phyloP scores from a whole-genome alignment of 306 rosid genomes.

The Pueraria montana region DNA sequence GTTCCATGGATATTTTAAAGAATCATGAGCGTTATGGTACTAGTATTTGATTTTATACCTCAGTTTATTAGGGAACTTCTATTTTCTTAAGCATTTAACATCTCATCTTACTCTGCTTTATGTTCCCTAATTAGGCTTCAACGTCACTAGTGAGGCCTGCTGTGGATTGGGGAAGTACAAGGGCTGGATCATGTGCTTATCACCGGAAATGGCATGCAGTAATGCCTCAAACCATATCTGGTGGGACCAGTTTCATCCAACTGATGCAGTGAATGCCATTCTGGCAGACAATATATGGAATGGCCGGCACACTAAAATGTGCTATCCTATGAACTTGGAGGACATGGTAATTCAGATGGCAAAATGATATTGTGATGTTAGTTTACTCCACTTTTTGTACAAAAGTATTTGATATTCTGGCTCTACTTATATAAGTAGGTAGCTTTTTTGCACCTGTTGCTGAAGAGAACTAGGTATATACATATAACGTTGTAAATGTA shows the following conservation, averaged over 20 bases:
- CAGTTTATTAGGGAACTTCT: neutral
- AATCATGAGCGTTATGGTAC: slow-evolving; percentile 76
- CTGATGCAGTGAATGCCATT: slow-evolving; percentile 85
- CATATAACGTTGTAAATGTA: neutral
- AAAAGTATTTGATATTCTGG: neutral
- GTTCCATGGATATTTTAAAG: slow-evolving; percentile 83
- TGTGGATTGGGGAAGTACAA: slow-evolving; percentile 88
- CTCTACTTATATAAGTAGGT: slow-evolving; percentile 7
- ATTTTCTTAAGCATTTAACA: slow-evolving; percentile 6
- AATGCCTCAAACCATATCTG: slow-evolving; percentile 84
- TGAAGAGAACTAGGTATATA: slow-evolving; percentile 34
- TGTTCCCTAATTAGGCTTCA: slow-evolving; percentile 69
- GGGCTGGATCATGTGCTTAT: slow-evolving; percentile 86
- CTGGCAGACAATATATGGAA: slow-evolving; percentile 87
- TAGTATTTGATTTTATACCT: neutral
- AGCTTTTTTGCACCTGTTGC: slow-evolving; percentile 30
- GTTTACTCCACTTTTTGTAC: slow-evolving; percentile 29
- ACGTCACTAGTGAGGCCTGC: slow-evolving; percentile 77
- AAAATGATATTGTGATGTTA: slow-evolving; percentile 41
- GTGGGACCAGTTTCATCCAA: slow-evolving; percentile 99
- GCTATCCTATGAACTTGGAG: slow-evolving; percentile 80
- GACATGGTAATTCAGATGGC: slow-evolving; percentile 59
- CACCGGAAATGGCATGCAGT: slow-evolving; percentile 83
- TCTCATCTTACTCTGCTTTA: slow-evolving; percentile 43
- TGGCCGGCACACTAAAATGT: slow-evolving; percentile 75